Base-by-base conservation (phyloP, 495 filamentous ascomycete species). In the Penicillium alfredii region DNA sequence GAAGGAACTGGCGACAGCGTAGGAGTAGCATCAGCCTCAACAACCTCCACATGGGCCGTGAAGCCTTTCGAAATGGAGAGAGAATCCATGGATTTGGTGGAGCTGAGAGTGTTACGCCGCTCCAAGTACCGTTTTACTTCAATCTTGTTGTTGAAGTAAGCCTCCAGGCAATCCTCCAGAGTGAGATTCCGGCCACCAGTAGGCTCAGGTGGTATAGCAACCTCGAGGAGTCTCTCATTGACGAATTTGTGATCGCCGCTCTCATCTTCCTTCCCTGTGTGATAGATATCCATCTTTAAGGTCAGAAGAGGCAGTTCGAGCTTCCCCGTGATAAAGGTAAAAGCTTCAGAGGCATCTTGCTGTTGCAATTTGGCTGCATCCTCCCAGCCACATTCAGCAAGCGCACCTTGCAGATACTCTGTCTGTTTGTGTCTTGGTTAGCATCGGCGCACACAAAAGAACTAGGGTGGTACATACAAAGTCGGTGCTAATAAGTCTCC, bases 301-400 rank as follows among this genome's bases (percentile, higher is more conserved):
- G 90, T 87, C 13, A 98, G 76, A 6, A 95, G 76, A 4, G 92
- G 92, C 17, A 98, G 60, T 40, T 93, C 79, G 20, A 98, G 69
- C 23, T 78, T 86, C 35, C 85, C 89, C 2, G 90, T 94, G 33
- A 98, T 86, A 60, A 95, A 95, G 0, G 80, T 83, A 55, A 96
- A 98, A 2, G 89, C 90, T 57, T 98, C 92, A 0, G 92, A 96
- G 2, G 82, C 81, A 60, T 98, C 92, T 51, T 98, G 92, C 57
- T 98, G 92, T 38, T 74, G 71, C 17, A 86, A 51, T 26, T 72
- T 63, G 10, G 73, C 72, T 22, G 89, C 90, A 30, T 94, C 90
- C 51, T 75, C 68, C 92, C 92, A 98, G 14, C 92, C 92, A 58
- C 90, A 95, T 20, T 77, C 79, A n/a, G 83, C 78, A 8, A 98